Percentiles rank a stretch among this genome's conserved stretches.
These are phyloP conservation scores for Wolfiporia cocos DNA, from an alignment of 1,284 basidiomycete species.

Conservation along the genomic window DNA sequence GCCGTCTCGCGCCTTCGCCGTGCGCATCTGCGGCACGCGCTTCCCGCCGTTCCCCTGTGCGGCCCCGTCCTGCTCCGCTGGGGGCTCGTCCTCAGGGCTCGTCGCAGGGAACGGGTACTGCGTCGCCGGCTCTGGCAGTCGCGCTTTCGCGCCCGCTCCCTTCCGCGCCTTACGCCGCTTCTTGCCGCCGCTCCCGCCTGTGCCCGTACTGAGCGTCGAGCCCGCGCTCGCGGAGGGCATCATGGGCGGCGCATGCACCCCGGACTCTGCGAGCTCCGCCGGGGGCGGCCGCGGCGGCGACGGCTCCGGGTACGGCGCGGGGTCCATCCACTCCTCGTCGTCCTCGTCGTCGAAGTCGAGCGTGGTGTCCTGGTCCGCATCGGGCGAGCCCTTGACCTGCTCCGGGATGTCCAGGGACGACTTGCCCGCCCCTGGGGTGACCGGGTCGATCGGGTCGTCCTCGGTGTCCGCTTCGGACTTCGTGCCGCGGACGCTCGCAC, in stretches of 20 bases:
- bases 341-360: conserved; percentile 36
- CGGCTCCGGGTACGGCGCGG: conserved; percentile 32
- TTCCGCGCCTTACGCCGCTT: conserved; percentile 24
- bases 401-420: conserved; percentile 35
- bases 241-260: conserved; percentile 10
- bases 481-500: conserved; percentile 19
- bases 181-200: conserved; percentile 16
- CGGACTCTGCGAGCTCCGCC: no score
- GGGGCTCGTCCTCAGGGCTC: conserved; percentile 34
- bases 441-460: conserved; percentile 58
- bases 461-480: conserved; percentile 55
- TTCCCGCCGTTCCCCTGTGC: no score
- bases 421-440: conserved; percentile 52
- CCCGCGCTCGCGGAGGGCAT: conserved; percentile 18
- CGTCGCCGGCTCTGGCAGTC: conserved; percentile 13
- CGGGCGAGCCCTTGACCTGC: conserved; percentile 13
- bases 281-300: conserved; percentile 25
- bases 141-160: conserved; percentile 10
- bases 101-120: conserved; percentile 59
- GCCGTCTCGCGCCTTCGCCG: conserved; percentile 64
- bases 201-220: conserved; percentile 20
- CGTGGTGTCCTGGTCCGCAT: conserved; percentile 13
- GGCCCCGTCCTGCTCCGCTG: conserved; percentile 14
- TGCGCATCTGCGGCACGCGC: conserved; percentile 49
- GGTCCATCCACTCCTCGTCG: conserved; percentile 65